Evolutionary conservation across 1,284 basidiomycete species (phyloP), one percentile per base, ranked within the genome.

Genomic region (Heterobasidion irregulare): DNA sequence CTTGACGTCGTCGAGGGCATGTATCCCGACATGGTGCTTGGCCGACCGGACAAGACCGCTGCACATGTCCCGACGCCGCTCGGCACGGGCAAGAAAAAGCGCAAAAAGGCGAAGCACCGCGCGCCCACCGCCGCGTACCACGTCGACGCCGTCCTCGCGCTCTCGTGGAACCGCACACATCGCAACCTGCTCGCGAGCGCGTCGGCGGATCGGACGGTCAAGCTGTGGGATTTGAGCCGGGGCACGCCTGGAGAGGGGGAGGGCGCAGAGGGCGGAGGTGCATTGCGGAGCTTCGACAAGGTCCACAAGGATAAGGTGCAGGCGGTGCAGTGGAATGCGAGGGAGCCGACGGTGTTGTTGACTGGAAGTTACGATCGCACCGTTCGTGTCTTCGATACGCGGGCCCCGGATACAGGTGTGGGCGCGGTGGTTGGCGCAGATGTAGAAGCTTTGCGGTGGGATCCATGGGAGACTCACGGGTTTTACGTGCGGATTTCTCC

Each of bases 261-360:
- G 12, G 33, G 46, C n/a, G 43, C 34, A 2, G 80, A 82, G 9
- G 73, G 69, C 19, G 78, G 78, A 62, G 84, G 75, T 50, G 84
- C 94, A 8, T 81, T 98, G 65, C 78, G 93, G 55, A 93, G 88
- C 61, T 99, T 97, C 70, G 83, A 77, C 46, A 78, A 48, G 53
- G 74, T 94, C 38, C 97, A 99, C 72, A 88, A 84, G 64, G 95
- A 98, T 71, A 98, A 98, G 75, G 92, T 99, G n/a, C 95, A 98
- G 72, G 86, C 89, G 4, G 93, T 99, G 2, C 89, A 96, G 66
- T 99, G 97, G 97, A 97, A 97, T 69, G 78, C 81, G 43, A 79
- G 81, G 56, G 89, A 94, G 54, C 91, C 95, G 33, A 90, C 87
- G 10, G 91, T 96, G 41, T 75, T 99, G 43, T 73, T 99, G 57